These are phyloP conservation scores for Colletotrichum paranaense DNA, from an alignment of 2,329 filamentous ascomycete genomes.

Conservation along the genomic window DNA sequence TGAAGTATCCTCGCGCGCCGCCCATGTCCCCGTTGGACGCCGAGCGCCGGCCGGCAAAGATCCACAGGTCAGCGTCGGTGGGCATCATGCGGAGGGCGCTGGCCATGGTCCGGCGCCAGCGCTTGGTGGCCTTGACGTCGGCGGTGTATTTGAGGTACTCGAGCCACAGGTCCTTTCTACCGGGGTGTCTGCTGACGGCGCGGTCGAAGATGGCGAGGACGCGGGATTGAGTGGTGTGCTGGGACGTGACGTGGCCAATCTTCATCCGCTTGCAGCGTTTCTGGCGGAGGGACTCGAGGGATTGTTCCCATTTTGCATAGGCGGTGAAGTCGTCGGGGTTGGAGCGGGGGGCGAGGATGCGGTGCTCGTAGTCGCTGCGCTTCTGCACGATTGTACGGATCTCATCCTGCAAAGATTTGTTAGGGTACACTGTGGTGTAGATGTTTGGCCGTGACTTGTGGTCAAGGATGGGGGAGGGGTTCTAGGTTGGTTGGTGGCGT, in stretches of 20 bases:
- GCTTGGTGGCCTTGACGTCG: slow-evolving; percentile 73
- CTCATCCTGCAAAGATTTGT: slow-evolving; percentile 73
- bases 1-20: slow-evolving; percentile 86
- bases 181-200: slow-evolving; percentile 85
- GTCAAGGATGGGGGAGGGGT: slow-evolving; percentile 30
- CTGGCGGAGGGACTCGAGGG: slow-evolving; percentile 78
- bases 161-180: slow-evolving; percentile 85
- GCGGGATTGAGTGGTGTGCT: slow-evolving; percentile 80
- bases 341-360: slow-evolving; percentile 83
- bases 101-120: slow-evolving; percentile 73
- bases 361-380: slow-evolving; percentile 93
- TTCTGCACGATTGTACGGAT: slow-evolving; percentile 90
- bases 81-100: slow-evolving; percentile 87
- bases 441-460: slow-evolving; percentile 17
- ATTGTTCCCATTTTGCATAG: slow-evolving; percentile 81
- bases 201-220: slow-evolving; percentile 92
- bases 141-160: slow-evolving; percentile 88
- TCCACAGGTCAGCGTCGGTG: slow-evolving; percentile 84
- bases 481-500: slow-evolving; percentile 20
- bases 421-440: background rate
- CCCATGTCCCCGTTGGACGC: slow-evolving; percentile 89
- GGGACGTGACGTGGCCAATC: slow-evolving; percentile 73
- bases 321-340: slow-evolving; percentile 82
- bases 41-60: slow-evolving; percentile 82
- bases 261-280: slow-evolving; percentile 87